A percentile compares a stretch with the other conserved stretches of the same genome.
These are phyloP conservation scores for Penicillium nordicum DNA, from an alignment of 2,329 filamentous ascomycete genomes.

Conservation along the genomic window DNA sequence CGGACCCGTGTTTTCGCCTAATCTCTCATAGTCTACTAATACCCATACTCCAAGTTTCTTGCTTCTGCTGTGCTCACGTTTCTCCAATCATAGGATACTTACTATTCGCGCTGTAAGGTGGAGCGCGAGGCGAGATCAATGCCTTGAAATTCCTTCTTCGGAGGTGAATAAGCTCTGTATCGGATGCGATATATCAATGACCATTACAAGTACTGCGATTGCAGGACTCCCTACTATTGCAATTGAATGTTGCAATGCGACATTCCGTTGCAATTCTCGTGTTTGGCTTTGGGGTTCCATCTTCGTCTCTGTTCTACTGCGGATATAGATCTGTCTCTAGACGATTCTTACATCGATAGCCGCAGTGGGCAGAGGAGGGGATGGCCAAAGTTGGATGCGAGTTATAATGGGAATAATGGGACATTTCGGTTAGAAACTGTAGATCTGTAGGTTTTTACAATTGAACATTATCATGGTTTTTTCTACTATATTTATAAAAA, in stretches of 20 bases:
- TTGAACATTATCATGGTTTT: neutral
- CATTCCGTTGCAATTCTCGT: conserved; percentile 10
- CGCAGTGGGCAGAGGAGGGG: neutral
- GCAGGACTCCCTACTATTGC: conserved; percentile 13
- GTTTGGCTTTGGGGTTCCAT: conserved; percentile 12
- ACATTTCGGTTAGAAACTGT: conserved; percentile 12
- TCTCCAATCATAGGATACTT: conserved; percentile 7
- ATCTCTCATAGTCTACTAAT: conserved; percentile 31
- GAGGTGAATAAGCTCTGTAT: conserved; percentile 50
- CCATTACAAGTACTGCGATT: conserved; percentile 10
- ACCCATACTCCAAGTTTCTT: conserved; percentile 23
- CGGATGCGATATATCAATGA: conserved; percentile 49
- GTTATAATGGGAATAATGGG: conserved; percentile 15
- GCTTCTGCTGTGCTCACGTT: conserved; percentile 4
- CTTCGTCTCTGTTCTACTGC: conserved; percentile 6
- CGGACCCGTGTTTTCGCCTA: conserved; percentile 36
- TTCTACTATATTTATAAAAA: neutral
- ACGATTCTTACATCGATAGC: conserved; percentile 16
- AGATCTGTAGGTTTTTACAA: neutral
- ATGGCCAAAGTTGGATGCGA: conserved; percentile 8
- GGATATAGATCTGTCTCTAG: conserved; percentile 23
- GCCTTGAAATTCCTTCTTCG: conserved; percentile 45
- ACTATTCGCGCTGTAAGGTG: conserved; percentile 50
- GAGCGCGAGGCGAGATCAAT: conserved; percentile 53
- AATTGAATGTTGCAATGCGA: conserved; percentile 3